Evolutionary conservation across 2,329 filamentous ascomycete species (phyloP), one percentile per base, ranked within the genome.

Genomic region (Cordyceps farinosa): DNA sequence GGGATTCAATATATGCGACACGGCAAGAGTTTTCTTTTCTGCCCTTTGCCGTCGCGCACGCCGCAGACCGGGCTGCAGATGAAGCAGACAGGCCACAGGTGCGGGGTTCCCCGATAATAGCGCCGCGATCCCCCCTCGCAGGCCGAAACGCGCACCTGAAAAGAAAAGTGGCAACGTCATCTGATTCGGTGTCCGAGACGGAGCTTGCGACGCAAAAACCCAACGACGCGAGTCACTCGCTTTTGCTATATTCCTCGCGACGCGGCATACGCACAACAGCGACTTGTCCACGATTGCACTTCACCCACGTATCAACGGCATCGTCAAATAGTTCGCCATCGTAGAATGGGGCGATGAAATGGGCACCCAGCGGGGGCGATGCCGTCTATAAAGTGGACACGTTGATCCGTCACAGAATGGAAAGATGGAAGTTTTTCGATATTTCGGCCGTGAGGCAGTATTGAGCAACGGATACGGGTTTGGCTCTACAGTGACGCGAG

Each of bases 31-130:
- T 22, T 22, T 22, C 22, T 22, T 22, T 22, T 22, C 22, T 22
- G 22, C 22, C n/a, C 44, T 22, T n/a, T 9, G 7, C 10, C 1
- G 13, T 32, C n/a, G 10, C 29, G 17, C 11, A 22, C 52, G 22
- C 3, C 27, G 7, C 6, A 5, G 36, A 30, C 27, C 22, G 53
- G 32, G 40, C 17, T 45, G 29, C 13, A n/a, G 10, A 40, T 27
- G 30, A 27, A 48, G 32, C 29, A 8, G 27, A 9, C 17, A 7
- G 8, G 9, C 36, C 36, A 13, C 50, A 52, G 29, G 48, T 52
- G 57, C 57, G 57, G 57, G 57, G 57, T 42, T 61, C 2, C 42
- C 48, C 34, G n/a, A 61, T 42, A 22, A 51, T 61, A 61, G 57
- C 57, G 57, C 30, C 57, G 38, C 57, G 57, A 61, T 61, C n/a